A percentile compares a stretch with the other conserved stretches of the same genome.
Evolutionary conservation across 73 alveolate genomes (phyloP).

Genomic region (Paramecium pentaurelia): DNA sequence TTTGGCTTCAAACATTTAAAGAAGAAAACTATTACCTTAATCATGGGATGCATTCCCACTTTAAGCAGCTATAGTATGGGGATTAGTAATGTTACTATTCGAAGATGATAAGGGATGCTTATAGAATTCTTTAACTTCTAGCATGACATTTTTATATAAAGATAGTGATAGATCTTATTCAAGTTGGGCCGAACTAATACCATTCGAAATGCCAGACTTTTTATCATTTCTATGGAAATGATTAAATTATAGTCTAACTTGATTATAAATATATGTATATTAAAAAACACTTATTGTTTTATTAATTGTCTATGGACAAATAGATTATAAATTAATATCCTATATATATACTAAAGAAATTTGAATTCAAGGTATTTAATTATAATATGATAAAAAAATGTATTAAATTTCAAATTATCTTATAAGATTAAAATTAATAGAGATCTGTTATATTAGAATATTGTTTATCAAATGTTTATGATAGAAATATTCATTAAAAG

Average conservation of each 20-base stretch:
- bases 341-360: no score
- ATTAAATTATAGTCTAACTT: not conserved
- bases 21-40: slow-evolving; percentile 53
- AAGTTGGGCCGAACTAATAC: slow-evolving; percentile 64
- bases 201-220: slow-evolving; percentile 51
- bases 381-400: not conserved
- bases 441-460: no score
- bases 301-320: no score
- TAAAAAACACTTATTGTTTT: not conserved
- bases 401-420: not conserved
- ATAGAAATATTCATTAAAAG: no score
- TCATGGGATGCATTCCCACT: slow-evolving; percentile 58
- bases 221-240: slow-evolving; percentile 14
- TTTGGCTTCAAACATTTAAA: slow-evolving; percentile 47
- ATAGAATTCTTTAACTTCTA: slow-evolving; percentile 67
- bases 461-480: no score
- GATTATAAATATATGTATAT: no score
- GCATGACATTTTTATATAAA: slow-evolving; percentile 74
- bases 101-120: slow-evolving; percentile 71
- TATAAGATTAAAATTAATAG: no score
- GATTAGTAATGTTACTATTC: slow-evolving; percentile 77
- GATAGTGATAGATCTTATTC: slow-evolving; percentile 68
- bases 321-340: no score
- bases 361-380: not conserved
- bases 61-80: slow-evolving; percentile 73